Conservation (phyloP, 1,284 basidiomycete genomes). For the Fomes fomentarius region DNA sequence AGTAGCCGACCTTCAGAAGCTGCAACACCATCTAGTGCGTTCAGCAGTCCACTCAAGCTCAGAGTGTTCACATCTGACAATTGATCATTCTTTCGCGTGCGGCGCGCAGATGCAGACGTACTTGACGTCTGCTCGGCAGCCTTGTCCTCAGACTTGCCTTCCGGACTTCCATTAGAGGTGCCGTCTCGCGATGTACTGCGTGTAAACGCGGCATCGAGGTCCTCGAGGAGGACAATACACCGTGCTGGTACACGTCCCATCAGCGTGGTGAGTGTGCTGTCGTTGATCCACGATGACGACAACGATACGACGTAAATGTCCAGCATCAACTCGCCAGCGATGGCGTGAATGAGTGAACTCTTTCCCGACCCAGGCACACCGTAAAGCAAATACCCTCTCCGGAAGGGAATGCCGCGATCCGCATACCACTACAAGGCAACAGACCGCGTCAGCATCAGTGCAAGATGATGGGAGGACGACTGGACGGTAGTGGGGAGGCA, state of each 20-base stretch:
- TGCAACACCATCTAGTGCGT: conserved; percentile 86
- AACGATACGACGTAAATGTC: conserved; percentile 82
- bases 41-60: conserved; percentile 79
- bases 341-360: conserved; percentile 80
- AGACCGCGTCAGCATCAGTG: conserved; percentile 20
- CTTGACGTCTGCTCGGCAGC: conserved; percentile 31
- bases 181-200: conserved; percentile 67
- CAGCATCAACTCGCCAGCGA: conserved; percentile 79
- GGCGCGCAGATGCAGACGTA: conserved; percentile 37
- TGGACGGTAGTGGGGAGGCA: not conserved
- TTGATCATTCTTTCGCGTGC: conserved; percentile 56
- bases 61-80: conserved; percentile 80
- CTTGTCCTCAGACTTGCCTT: conserved; percentile 41
- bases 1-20: conserved; percentile 82
- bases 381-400: conserved; percentile 82
- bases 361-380: conserved; percentile 84
- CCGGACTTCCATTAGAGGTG: conserved; percentile 46
- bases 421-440: conserved; percentile 46
- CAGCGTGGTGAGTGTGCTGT: conserved; percentile 73
- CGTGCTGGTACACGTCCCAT: conserved; percentile 82
- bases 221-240: conserved; percentile 85
- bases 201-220: conserved; percentile 83
- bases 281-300: conserved; percentile 79
- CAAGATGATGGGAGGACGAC: not conserved
- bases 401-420: conserved; percentile 74